Evolutionary conservation across 2,329 filamentous ascomycete species (phyloP), one percentile per base, ranked within the genome.

Genomic region (Penicillium sp.): DNA sequence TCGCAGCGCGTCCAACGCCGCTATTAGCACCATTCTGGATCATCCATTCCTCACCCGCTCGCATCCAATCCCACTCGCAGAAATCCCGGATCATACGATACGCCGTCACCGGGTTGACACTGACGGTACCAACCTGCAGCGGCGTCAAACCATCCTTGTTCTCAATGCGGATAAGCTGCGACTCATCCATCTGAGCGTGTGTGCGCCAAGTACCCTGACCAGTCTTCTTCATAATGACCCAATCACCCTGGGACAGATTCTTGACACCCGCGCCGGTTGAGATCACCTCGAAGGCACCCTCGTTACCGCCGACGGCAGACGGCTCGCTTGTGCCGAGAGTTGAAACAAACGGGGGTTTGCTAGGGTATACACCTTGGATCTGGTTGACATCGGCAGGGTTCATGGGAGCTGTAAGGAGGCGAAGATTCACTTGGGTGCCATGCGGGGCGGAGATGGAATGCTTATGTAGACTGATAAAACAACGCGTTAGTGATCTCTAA

Each of bases 381-480:
- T 93, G 93, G 81, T 99, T 99, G 76, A 99, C 90, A 78, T 99
- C 95, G 70, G 95, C 93, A 24, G 95, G 95, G 79, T 99, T 99
- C 75, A 99, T 91, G 56, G 95, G 91, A 1, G 92, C 87, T 31
- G 93, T 90, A 68, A 99, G 90, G 68, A 95, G 88, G 74, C 91
- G 91, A 58, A 99, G 81, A 54, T 93, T 92, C 65, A 96, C 79
- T 61, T 84, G 79, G 54, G 84, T 79, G 48, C 90, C 88, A 61
- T 79, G 69, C 5, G 78, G 79, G 9, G 79, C 71, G 6, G 78
- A 79, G 54, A 81, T 79, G 9, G 79, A 81, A 64, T 81, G 77
- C 29, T 76, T 76, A 64, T 81, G 79, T 33, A 81, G 72, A 22
- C 77, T 67, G 37, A 16, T 19, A 9, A 3, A 27, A n/a, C 29